Conservation (phyloP, 1,284 basidiomycete genomes). For the Pisolithus thermaeus region DNA sequence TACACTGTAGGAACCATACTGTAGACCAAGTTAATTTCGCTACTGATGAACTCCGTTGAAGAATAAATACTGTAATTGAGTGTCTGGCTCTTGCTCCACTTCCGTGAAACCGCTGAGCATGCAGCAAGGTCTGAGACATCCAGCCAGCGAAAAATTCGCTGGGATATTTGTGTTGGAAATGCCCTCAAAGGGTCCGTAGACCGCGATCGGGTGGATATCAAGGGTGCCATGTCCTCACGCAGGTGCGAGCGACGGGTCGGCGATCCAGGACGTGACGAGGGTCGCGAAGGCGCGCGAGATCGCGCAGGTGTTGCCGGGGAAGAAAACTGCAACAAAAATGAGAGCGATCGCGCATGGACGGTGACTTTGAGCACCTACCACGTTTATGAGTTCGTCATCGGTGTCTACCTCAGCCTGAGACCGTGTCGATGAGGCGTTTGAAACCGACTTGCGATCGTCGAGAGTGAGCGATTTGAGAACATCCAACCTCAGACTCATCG, state of each 20-base stretch:
- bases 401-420: slow-evolving; percentile 46
- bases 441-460: slow-evolving; percentile 16
- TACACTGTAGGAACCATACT: slow-evolving; percentile 90
- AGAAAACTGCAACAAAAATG: slow-evolving; percentile 46
- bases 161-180: slow-evolving; percentile 76
- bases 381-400: slow-evolving; percentile 70
- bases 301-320: slow-evolving; percentile 62
- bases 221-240: slow-evolving; percentile 18
- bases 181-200: slow-evolving; percentile 59
- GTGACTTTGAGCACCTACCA: slow-evolving; percentile 43
- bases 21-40: neutral
- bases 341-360: slow-evolving; percentile 1
- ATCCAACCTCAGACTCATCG: slow-evolving; percentile 70
- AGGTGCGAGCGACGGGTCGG: slow-evolving; percentile 49
- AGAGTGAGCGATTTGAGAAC: slow-evolving; percentile 56
- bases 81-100: slow-evolving; percentile 84
- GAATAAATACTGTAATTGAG: slow-evolving; percentile 74
- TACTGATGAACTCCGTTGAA: neutral
- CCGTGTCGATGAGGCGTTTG: slow-evolving; percentile 7
- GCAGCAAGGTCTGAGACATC: slow-evolving; percentile 64
- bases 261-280: slow-evolving; percentile 51
- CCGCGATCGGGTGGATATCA: slow-evolving; percentile 25
- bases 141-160: slow-evolving; percentile 67
- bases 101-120: slow-evolving; percentile 75
- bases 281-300: slow-evolving; percentile 47